phyloP scores from a whole-genome alignment of 805 yeast species.

The Kuraishia capsulata region DNA sequence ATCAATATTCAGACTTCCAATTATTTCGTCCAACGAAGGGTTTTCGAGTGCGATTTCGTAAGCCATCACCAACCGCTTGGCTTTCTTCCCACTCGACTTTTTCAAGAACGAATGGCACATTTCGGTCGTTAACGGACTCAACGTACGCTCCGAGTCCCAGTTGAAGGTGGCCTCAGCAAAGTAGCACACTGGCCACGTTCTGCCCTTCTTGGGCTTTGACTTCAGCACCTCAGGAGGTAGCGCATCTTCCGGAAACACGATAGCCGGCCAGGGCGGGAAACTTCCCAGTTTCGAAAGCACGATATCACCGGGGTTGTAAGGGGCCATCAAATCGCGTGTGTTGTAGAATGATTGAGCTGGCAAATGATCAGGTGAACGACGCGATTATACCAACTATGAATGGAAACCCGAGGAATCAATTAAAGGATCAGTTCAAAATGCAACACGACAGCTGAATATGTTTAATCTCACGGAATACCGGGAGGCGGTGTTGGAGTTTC shows the following conservation, averaged over 20 bases:
- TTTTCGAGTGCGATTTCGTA: slow-evolving; percentile 4
- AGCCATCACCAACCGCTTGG: slow-evolving; percentile 7
- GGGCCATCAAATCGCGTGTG: not conserved
- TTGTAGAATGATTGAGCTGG: too few relatives aligned
- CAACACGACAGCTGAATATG: too few relatives aligned
- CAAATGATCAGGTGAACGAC: too few relatives aligned
- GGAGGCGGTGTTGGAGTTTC: too few relatives aligned
- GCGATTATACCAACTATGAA: too few relatives aligned
- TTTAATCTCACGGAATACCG: too few relatives aligned
- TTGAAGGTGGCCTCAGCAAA: slow-evolving; percentile 29
- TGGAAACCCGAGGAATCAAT: too few relatives aligned
- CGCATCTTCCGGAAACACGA: slow-evolving; percentile 24
- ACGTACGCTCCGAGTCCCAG: slow-evolving; percentile 27
- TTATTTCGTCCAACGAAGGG: slow-evolving; percentile 4
- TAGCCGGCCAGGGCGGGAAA: slow-evolving; percentile 42
- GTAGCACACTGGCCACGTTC: slow-evolving; percentile 2
- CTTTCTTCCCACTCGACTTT: slow-evolving; percentile 1
- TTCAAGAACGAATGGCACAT: slow-evolving; percentile 3
- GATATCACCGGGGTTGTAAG: slow-evolving; percentile 19
- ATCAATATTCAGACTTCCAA: slow-evolving; percentile 1
- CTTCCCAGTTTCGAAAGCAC: slow-evolving; percentile 36
- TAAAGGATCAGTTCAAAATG: too few relatives aligned
- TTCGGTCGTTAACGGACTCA: slow-evolving; percentile 4
- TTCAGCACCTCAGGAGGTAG: slow-evolving; percentile 25
- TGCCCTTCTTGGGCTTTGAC: slow-evolving; percentile 14